These are phyloP conservation scores for Cryptosporidium bovis DNA, from an alignment of 169 alveolate genomes.

Conservation along the genomic window DNA sequence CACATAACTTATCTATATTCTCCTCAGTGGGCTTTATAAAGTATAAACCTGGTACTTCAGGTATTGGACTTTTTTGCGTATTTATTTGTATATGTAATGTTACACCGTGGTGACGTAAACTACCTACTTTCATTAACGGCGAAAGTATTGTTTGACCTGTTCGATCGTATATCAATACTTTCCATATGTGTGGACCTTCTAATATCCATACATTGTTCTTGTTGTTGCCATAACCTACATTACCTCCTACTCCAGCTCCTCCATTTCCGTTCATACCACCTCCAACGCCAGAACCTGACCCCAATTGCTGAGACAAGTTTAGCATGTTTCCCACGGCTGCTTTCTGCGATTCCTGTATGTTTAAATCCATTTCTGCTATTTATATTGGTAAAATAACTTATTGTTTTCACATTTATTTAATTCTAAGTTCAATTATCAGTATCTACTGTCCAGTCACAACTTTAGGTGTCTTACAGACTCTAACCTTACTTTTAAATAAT, in stretches of 20 bases:
- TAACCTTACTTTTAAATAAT: no score
- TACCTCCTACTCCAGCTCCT: neutral
- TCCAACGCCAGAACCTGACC: neutral
- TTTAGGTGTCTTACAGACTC: neutral
- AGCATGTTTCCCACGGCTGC: slow-evolving; percentile 72
- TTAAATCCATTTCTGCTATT: slow-evolving; percentile 74
- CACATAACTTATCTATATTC: slow-evolving; percentile 77
- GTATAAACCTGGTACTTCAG: slow-evolving; percentile 90
- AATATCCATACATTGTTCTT: slow-evolving; percentile 63
- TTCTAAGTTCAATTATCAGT: no score
- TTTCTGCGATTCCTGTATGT: slow-evolving; percentile 76
- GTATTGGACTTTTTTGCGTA: slow-evolving; percentile 82
- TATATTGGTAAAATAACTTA: neutral
- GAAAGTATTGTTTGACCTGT: slow-evolving; percentile 83
- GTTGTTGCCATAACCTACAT: neutral
- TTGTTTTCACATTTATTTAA: neutral
- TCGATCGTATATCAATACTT: slow-evolving; percentile 84
- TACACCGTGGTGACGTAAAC: slow-evolving; percentile 87
- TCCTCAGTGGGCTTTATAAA: slow-evolving; percentile 84
- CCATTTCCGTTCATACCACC: neutral
- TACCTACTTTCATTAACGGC: slow-evolving; percentile 86
- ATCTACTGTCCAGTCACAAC: neutral
- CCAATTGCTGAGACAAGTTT: slow-evolving; percentile 60
- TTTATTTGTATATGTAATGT: slow-evolving; percentile 83
- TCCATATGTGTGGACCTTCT: slow-evolving; percentile 80